These are phyloP conservation scores for Paramecium biaurelia DNA, from an alignment of 73 alveolate species.

Conservation along the genomic window DNA sequence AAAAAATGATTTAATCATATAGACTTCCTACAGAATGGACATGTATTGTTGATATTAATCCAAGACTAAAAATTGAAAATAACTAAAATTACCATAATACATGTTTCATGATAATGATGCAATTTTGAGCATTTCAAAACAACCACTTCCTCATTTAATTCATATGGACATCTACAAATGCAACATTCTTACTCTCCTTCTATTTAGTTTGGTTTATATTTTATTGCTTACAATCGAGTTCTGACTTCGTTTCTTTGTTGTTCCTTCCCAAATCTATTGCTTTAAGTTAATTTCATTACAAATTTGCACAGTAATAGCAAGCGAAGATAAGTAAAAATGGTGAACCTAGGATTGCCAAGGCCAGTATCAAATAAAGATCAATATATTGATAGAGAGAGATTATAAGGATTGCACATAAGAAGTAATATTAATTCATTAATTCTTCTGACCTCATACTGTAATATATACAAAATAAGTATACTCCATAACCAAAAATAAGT, in stretches of 20 bases:
- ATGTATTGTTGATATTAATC: neutral
- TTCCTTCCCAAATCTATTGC: neutral
- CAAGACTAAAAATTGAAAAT: neutral
- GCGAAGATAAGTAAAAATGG: neutral
- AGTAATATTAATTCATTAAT: neutral
- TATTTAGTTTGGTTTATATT: slow-evolving; percentile 18
- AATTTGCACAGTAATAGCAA: neutral
- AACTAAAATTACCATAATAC: slow-evolving; percentile 31
- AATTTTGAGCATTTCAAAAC: neutral
- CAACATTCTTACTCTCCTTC: slow-evolving; percentile 9
- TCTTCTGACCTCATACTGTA: neutral
- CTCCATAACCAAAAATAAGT: neutral
- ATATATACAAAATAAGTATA: neutral
- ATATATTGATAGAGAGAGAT: neutral
- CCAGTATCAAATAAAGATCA: neutral
- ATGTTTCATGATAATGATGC: slow-evolving; percentile 46
- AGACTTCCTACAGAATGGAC: slow-evolving; percentile 20
- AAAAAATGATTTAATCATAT: neutral
- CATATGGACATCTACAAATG: slow-evolving; percentile 44
- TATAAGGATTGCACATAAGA: neutral
- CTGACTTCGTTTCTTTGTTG: neutral
- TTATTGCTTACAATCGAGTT: neutral
- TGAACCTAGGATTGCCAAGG: slow-evolving; percentile 1
- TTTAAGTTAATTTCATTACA: neutral
- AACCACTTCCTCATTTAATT: slow-evolving; percentile 8